Conservation (phyloP, 2,329 filamentous ascomycete genomes). For the Colletotrichum tamarilloi region DNA sequence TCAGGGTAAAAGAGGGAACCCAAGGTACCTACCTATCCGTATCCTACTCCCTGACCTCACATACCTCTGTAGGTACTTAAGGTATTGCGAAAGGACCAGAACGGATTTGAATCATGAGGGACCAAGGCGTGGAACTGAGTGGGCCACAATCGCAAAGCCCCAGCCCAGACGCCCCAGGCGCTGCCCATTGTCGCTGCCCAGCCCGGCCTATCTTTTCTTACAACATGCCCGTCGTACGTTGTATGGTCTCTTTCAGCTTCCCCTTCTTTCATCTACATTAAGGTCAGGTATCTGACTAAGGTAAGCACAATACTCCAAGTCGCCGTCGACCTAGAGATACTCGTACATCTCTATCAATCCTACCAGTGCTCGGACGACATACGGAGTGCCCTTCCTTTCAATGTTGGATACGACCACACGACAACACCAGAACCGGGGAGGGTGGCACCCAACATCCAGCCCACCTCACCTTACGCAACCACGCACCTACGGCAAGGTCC, state of each 20-base stretch:
- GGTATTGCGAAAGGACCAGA: neutral
- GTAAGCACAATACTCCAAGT: neutral
- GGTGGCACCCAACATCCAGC: neutral
- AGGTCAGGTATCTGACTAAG: neutral
- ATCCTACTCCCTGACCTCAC: too few species aligned
- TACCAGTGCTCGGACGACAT: neutral
- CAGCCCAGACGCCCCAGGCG: constrained; percentile 4
- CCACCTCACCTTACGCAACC: too few species aligned
- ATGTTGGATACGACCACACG: neutral
- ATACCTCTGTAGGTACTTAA: too few species aligned
- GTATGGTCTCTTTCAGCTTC: neutral
- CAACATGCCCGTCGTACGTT: neutral
- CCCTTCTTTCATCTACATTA: neutral
- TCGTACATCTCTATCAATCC: neutral
- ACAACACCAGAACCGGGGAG: neutral
- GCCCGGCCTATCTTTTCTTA: neutral
- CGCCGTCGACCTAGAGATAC: neutral
- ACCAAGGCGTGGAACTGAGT: neutral
- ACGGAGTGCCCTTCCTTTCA: neutral
- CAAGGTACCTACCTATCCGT: too few species aligned
- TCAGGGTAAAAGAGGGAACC: neutral
- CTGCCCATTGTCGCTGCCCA: neutral
- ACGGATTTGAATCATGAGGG: constrained; percentile 12
- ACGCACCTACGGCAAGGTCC: neutral
- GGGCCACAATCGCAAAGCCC: constrained; percentile 4